Base-by-base conservation (phyloP, 352 stramenopile species). In the Thalassiosira ordinaria region DNA sequence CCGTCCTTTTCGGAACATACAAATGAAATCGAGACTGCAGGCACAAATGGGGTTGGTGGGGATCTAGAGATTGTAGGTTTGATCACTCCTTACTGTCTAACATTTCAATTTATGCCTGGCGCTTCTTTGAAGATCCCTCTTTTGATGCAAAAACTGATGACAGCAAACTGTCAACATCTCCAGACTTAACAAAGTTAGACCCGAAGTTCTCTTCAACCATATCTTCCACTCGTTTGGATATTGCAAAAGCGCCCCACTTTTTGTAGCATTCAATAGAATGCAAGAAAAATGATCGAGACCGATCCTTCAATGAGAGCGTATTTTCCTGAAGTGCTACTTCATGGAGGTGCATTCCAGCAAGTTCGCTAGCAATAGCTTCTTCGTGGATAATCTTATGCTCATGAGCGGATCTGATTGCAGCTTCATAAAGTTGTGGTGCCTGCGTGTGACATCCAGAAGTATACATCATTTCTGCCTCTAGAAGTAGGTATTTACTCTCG, bases 381-480 rank as follows among this genome's bases (percentile, higher is more conserved):
- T 63, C 55, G 8, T 37, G 2, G 13, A 65, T 65, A 20, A 65
- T 52, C 20, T 52, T 65, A 31, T 65, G 56, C 9, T 65, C 20
- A 27, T 20, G 20, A 1, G 56, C 56, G 49, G 67, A 73, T 41
- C 37, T 3, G 52, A 79, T 75, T 14, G 75, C 49, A 49, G 59
- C 6, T 33, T 74, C 9, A 57, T 79, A 83, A 2, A 39, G 24
- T 55, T 41, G 18, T 18, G 61, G 55, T 26, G 75, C 75, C 44
- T 57, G 47, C 18, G 47, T 27, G 14, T 73, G 13, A 5, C 71
- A 26, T n/a, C 37, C 57, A 55, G 74, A 51, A 16, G 68, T 14
- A 67, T 75, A 75, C 31, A 70, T 37, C 16, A 75, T 20, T 64
- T 73, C 47, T 22, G 64, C 64, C 57, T 61, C 9, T 1, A 73